phyloP scores from a whole-genome alignment of 768 basidiomycete genomes.

The Neoboletus subvelutipes region DNA sequence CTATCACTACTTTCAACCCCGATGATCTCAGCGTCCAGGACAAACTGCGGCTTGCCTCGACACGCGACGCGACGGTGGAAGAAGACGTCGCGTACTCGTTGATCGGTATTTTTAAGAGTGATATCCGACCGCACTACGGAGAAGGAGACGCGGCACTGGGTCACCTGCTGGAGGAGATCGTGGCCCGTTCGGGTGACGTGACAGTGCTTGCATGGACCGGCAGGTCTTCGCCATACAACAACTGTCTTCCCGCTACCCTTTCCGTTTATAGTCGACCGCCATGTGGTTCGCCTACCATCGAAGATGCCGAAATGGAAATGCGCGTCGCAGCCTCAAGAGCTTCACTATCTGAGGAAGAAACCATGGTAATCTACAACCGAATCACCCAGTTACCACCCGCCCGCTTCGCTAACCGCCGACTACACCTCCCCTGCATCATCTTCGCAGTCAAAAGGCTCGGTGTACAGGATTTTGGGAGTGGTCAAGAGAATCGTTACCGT shows the following conservation, averaged over 20 bases:
- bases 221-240: constrained; percentile 7
- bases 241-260: constrained; percentile 5
- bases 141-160: constrained; percentile 3
- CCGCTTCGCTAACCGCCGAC: constrained; percentile 1
- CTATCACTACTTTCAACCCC: background rate
- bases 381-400: background rate
- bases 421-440: constrained; percentile 11
- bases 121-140: constrained; percentile 3
- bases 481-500: background rate
- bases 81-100: constrained; percentile 13
- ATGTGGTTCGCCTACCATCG: background rate
- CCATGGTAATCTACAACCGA: background rate
- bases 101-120: constrained; percentile 14
- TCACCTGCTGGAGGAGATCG: constrained; percentile 7
- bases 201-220: constrained; percentile 5
- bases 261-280: background rate
- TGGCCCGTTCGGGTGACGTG: constrained; percentile 3
- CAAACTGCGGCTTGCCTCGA: constrained; percentile 10
- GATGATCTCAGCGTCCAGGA: background rate
- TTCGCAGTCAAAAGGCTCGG: constrained; percentile 5
- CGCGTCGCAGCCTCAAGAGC: background rate
- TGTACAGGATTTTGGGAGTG: background rate
- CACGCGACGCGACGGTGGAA: background rate
- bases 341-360: background rate
- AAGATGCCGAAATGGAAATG: background rate